Evolutionary conservation across 1,139 yeast species (phyloP).

Genomic region (Cylindricascospora bacillispora): DNA sequence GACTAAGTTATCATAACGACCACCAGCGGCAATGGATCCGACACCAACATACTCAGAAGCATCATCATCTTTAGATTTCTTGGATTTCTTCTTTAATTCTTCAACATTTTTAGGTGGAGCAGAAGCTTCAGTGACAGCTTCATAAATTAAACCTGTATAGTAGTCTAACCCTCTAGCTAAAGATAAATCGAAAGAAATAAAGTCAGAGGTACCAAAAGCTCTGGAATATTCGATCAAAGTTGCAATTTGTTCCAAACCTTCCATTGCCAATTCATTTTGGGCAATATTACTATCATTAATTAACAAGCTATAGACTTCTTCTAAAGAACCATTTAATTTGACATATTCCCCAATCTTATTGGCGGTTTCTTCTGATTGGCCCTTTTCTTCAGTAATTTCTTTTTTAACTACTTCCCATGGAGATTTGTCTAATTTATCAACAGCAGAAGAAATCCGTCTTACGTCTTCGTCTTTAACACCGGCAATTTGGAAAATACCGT

Average conservation of each 20-base stretch:
- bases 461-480: slow-evolving; percentile 93
- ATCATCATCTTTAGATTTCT: slow-evolving; percentile 40
- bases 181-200: slow-evolving; percentile 77
- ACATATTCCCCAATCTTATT: slow-evolving; percentile 88
- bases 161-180: slow-evolving; percentile 95
- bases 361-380: slow-evolving; percentile 82
- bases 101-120: slow-evolving; percentile 82
- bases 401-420: slow-evolving; percentile 92
- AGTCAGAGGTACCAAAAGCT: slow-evolving; percentile 57
- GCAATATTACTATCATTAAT: slow-evolving; percentile 43
- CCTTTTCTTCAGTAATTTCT: slow-evolving; percentile 86
- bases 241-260: slow-evolving; percentile 73
- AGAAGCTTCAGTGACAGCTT: slow-evolving; percentile 87
- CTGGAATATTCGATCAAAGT: slow-evolving; percentile 63
- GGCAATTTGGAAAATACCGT: slow-evolving; percentile 89
- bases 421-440: slow-evolving; percentile 84
- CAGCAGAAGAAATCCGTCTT: slow-evolving; percentile 85
- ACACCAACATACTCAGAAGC: slow-evolving; percentile 96
- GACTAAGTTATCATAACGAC: slow-evolving; percentile 89
- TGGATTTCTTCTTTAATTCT: slow-evolving; percentile 43
- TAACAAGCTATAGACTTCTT: slow-evolving; percentile 51
- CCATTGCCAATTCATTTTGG: slow-evolving; percentile 56
- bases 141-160: slow-evolving; percentile 92
- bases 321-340: slow-evolving; percentile 62
- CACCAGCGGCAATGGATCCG: slow-evolving; percentile 98